Evolutionary conservation across 805 yeast species (phyloP).

Genomic region (Monosporozyma aquatica): DNA sequence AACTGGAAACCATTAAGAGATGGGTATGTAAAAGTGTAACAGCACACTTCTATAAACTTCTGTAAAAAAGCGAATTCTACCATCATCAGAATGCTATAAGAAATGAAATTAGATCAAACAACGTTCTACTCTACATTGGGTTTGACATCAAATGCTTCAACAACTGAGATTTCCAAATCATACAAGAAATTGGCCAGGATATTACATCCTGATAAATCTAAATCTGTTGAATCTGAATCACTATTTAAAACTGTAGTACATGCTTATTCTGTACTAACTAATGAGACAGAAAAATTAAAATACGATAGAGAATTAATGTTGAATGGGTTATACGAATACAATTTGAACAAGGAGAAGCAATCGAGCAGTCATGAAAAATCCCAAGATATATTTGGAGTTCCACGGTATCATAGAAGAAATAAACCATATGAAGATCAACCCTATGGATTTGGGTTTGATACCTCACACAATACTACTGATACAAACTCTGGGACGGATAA

Average conservation of each 20-base stretch:
- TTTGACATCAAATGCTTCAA: conserved; percentile 18
- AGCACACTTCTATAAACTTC: too few relatives aligned
- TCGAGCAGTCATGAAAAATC: conserved; percentile 2
- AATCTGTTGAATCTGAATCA: conserved; percentile 29
- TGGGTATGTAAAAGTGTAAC: too few relatives aligned
- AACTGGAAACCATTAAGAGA: too few relatives aligned
- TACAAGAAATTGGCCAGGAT: conserved; percentile 64
- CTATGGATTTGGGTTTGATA: conserved; percentile 26
- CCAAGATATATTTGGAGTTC: neutral
- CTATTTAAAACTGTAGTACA: conserved; percentile 26
- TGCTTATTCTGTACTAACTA: conserved; percentile 26
- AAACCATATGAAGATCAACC: conserved; percentile 29
- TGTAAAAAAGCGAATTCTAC: too few relatives aligned
- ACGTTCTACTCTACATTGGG: conserved; percentile 27
- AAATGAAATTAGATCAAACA: conserved; percentile 20
- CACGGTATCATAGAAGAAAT: conserved; percentile 10
- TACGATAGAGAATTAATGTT: conserved; percentile 18
- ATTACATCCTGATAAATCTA: conserved; percentile 77
- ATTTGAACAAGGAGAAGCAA: conserved; percentile 9
- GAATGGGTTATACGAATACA: conserved; percentile 15
- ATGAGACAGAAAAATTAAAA: conserved; percentile 12
- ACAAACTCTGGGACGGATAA: neutral
- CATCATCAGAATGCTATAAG: neutral
- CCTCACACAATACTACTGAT: neutral
- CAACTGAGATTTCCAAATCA: conserved; percentile 54